Conservation (phyloP, 192 early-diverging fungal species). For the Umbelopsis sp. region DNA sequence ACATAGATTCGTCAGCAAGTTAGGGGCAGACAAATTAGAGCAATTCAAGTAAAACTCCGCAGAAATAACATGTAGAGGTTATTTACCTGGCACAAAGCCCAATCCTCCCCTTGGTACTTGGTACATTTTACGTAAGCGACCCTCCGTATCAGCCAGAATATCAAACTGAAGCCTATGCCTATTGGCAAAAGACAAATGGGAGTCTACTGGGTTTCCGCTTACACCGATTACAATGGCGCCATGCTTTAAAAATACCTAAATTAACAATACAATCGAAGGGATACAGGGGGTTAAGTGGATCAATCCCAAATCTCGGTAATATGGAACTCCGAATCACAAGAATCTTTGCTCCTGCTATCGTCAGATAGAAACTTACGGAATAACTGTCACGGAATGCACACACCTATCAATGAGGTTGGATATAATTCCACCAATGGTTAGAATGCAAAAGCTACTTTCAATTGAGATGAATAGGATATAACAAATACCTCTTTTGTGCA, state of each 20-base stretch:
- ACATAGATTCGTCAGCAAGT: not conserved
- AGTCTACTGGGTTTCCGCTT: conserved; percentile 30
- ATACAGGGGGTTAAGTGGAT: not conserved
- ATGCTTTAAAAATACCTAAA: conserved; percentile 20
- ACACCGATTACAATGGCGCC: conserved; percentile 42
- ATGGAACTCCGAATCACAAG: not conserved
- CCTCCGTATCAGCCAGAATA: conserved; percentile 35
- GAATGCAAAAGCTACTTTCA: not conserved
- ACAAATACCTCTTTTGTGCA: conserved; percentile 40
- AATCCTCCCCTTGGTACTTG: conserved; percentile 27
- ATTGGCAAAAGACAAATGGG: conserved; percentile 30
- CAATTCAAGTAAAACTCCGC: not conserved
- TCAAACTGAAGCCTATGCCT: conserved; percentile 27
- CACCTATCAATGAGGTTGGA: conserved; percentile 25
- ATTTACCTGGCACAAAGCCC: conserved; percentile 19
- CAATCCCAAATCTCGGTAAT: conserved; percentile 1
- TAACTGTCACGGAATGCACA: conserved; percentile 43
- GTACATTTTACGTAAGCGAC: conserved; percentile 24
- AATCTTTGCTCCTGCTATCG: not conserved
- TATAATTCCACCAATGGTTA: not conserved
- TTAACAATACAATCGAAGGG: not conserved
- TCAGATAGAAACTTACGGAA: conserved; percentile 11
- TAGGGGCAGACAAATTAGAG: not conserved
- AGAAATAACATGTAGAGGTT: not conserved
- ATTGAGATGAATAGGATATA: not conserved